Percentiles rank a stretch among this genome's conserved stretches.
phyloP scores from a whole-genome alignment of 2,329 filamentous ascomycete genomes.

The Epichloe sylvatica region DNA sequence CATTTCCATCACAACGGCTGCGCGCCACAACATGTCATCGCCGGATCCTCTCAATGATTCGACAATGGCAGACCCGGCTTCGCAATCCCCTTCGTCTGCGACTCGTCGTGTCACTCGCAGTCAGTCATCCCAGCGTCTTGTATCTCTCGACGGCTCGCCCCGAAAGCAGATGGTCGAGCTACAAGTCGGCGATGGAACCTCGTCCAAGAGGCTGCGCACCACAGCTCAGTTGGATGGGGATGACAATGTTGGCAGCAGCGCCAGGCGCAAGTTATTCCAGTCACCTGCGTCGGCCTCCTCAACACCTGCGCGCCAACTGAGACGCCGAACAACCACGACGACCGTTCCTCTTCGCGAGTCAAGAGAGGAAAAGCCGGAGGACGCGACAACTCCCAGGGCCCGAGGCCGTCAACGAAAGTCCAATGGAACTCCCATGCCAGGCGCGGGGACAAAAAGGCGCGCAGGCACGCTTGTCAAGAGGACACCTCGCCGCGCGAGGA shows the following conservation, averaged over 20 bases:
- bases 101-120: conserved; percentile 31
- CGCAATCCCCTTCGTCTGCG: conserved; percentile 22
- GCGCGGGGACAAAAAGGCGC: conserved; percentile 28
- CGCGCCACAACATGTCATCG: conserved; percentile 29
- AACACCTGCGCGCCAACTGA: conserved; percentile 16
- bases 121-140: conserved; percentile 25
- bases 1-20: conserved; percentile 9
- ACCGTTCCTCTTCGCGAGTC: conserved; percentile 36
- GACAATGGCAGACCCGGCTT: conserved; percentile 19
- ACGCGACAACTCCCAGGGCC: conserved; percentile 25
- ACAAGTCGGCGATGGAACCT: conserved; percentile 35
- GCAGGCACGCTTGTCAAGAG: conserved; percentile 30
- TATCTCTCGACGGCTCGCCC: conserved; percentile 29
- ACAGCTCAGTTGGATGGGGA: conserved; percentile 32
- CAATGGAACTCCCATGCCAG: conserved; percentile 38
- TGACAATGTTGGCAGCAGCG: conserved; percentile 17
- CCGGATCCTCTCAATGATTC: conserved; percentile 35
- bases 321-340: conserved; percentile 30
- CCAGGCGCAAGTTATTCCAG: conserved; percentile 30
- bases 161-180: conserved; percentile 44
- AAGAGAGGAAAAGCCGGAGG: conserved; percentile 18
- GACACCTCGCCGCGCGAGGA: conserved; percentile 21
- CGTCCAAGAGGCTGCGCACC: conserved; percentile 39
- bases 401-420: conserved; percentile 34
- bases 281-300: conserved; percentile 26